phyloP scores from a whole-genome alignment of 1,139 yeast genomes.

The Lodderomyces beijingensis region DNA sequence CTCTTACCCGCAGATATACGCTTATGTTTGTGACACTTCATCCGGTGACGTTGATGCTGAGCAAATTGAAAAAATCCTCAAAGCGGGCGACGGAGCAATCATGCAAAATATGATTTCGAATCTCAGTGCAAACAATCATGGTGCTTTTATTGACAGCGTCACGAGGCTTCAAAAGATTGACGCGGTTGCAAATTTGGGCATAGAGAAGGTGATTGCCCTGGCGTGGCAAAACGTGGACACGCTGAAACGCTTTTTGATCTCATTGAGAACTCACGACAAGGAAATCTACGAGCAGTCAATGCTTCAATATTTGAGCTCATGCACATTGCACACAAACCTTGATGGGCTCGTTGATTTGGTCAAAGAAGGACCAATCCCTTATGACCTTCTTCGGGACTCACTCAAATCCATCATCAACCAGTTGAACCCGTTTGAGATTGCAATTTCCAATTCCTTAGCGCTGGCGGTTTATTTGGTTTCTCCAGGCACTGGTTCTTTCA shows the following conservation, averaged over 20 bases:
- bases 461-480: constrained; percentile 33
- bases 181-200: constrained; percentile 3
- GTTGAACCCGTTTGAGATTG: constrained; percentile 17
- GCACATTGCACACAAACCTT: constrained; percentile 14
- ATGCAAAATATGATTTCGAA: constrained; percentile 1
- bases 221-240: constrained; percentile 11
- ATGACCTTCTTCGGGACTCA: constrained; percentile 11
- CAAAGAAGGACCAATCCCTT: constrained; percentile 13
- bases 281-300: constrained; percentile 13
- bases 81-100: neutral
- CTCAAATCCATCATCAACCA: constrained; percentile 12
- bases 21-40: constrained; percentile 13
- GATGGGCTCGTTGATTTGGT: constrained; percentile 15
- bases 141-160: neutral
- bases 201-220: constrained; percentile 5
- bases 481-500: constrained; percentile 7
- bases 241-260: constrained; percentile 7
- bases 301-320: constrained; percentile 15
- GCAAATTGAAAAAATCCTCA: constrained; percentile 2
- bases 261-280: constrained; percentile 4
- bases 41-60: constrained; percentile 6
- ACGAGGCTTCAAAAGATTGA: constrained; percentile 3
- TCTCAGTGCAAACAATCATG: neutral
- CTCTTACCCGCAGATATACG: constrained; percentile 13
- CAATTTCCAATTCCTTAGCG: constrained; percentile 46